phyloP scores from a whole-genome alignment of 768 basidiomycete genomes.

The Naematelia aurantialba region DNA sequence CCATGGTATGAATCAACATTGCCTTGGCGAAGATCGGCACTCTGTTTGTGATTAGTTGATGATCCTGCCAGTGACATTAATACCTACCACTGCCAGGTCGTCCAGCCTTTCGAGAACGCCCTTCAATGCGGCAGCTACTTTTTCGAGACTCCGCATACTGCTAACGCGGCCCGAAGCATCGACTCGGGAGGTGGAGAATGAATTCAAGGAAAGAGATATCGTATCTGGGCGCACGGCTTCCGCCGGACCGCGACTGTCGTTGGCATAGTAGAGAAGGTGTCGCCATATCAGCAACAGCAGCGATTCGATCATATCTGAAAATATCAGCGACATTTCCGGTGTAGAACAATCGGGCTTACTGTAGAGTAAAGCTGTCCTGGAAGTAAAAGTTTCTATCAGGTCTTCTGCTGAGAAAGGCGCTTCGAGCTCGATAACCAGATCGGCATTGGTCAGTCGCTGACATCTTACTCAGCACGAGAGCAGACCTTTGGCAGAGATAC shows the following conservation, averaged over 20 bases:
- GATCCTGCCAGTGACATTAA: not conserved
- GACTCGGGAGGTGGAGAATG: slow-evolving; percentile 19
- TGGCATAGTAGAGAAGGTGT: slow-evolving; percentile 42
- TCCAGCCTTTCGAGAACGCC: slow-evolving; percentile 35
- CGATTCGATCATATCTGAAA: slow-evolving; percentile 39
- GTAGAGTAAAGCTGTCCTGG: slow-evolving; percentile 24
- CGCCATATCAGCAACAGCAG: slow-evolving; percentile 40
- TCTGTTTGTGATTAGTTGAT: not conserved
- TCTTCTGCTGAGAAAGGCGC: slow-evolving; percentile 4
- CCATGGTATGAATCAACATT: slow-evolving; percentile 21
- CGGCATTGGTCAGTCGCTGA: not conserved
- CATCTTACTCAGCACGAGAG: not conserved
- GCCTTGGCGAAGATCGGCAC: not conserved
- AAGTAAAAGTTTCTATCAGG: slow-evolving; percentile 13
- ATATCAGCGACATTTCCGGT: not conserved
- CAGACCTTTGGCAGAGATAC: not conserved
- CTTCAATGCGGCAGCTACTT: slow-evolving; percentile 22
- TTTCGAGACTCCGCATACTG: slow-evolving; percentile 6
- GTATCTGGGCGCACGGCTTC: slow-evolving; percentile 34
- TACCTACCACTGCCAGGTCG: slow-evolving; percentile 36
- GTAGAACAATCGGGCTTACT: slow-evolving; percentile 24
- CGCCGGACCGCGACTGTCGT: slow-evolving; percentile 24
- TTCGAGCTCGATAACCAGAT: slow-evolving; percentile 3
- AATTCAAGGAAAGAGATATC: slow-evolving; percentile 26
- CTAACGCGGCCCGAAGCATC: not conserved